Evolutionary conservation across 2,329 filamentous ascomycete genomes (phyloP), one percentile per base, ranked within the genome.

Genomic region (Mycosphaerella sp.): DNA sequence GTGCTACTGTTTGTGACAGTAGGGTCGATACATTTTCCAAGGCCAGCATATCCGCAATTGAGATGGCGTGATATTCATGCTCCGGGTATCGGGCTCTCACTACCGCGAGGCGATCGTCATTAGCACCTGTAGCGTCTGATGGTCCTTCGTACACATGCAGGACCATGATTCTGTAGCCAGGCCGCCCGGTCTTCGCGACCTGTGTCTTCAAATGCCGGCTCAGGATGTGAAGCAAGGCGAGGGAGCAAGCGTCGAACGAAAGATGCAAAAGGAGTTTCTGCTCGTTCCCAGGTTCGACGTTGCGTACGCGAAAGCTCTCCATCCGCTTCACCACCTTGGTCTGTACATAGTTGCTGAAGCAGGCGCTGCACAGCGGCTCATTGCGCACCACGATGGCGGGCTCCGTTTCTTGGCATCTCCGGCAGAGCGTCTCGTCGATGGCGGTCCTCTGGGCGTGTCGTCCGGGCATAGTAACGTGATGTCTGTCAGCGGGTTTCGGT

Each of bases 181-280:
- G 74, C 45, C 82, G 78, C 4, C 81, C 79, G 59, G 81, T 82
- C 53, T 80, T 83, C 39, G 77, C 73, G 36, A 78, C 75, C 66
- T 91, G 85, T 48, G 77, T 78, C 58, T 79, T 74, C 41, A 86
- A 74, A 63, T 89, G 86, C 54, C 78, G 73, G 67, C 87, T 79
- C 48, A 97, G 73, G 17, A 95, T 76, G 61, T 91, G 80, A 27
- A 95, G 75, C 39, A 98, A 74, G 12, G 82, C 80, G 12, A 86
- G 77, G 0, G 91, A 97, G 1, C 87, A 93, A 1, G 86, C 74
- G 0, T 93, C 91, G 62, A 89, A 84, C 0, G 90, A 95, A 1
- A 96, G 73, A 5, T 89, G 88, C 16, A 95, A 73, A 14, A 95
- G 73, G 42, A 95, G 79, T 64, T 70, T 79, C 59, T 71, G 73